phyloP scores from a whole-genome alignment of 2,329 filamentous ascomycete genomes.

The Taxawa tesnikishii region DNA sequence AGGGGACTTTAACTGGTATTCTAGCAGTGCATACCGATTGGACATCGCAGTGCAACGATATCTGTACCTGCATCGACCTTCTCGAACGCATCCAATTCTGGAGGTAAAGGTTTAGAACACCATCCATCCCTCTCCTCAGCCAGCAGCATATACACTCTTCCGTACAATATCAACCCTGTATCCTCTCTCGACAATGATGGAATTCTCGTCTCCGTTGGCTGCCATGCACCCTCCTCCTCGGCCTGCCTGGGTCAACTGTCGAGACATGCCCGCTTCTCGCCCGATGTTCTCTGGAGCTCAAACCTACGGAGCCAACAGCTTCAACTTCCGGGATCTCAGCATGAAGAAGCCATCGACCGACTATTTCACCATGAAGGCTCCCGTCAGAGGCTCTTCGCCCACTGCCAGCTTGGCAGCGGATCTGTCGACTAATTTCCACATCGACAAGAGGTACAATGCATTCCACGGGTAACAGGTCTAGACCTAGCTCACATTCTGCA shows the following conservation, averaged over 20 bases:
- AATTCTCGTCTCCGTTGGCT: constrained; percentile 85
- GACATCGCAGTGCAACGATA: no score
- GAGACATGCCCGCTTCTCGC: constrained; percentile 42
- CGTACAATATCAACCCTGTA: no score
- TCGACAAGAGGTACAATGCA: constrained; percentile 76
- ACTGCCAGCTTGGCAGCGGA: constrained; percentile 85
- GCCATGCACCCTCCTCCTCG: constrained; percentile 70
- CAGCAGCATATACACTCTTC: not conserved
- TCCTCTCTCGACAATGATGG: constrained; percentile 60
- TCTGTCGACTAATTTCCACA: constrained; percentile 91
- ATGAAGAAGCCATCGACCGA: constrained; percentile 59
- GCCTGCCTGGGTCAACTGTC: constrained; percentile 49
- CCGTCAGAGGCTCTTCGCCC: constrained; percentile 71
- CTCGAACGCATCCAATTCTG: no score
- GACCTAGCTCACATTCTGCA: constrained; percentile 35
- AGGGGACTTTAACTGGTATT: not conserved
- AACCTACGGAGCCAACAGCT: constrained; percentile 49
- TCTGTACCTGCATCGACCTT: no score
- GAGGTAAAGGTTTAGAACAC: no score
- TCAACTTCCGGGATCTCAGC: constrained; percentile 65
- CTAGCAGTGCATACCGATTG: not conserved
- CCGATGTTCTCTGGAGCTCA: constrained; percentile 39
- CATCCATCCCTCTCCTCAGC: no score
- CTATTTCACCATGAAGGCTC: constrained; percentile 69
- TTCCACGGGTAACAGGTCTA: constrained; percentile 15